phyloP scores from a whole-genome alignment of 805 yeast genomes.

The Scheffersomyces coipomensis region DNA sequence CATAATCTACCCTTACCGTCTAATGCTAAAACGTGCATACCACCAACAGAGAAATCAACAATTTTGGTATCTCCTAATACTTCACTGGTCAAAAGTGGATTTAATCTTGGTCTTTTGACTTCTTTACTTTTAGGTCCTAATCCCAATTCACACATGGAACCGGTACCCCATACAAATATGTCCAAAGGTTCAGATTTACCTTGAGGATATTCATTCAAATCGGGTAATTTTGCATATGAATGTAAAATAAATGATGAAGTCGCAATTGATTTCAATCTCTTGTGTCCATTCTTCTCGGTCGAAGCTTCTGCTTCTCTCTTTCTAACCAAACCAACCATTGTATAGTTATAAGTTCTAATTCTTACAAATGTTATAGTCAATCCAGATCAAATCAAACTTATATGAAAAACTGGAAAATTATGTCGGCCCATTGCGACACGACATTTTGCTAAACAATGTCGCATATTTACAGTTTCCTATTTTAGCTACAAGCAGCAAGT shows the following conservation, averaged over 20 bases:
- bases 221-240: conserved; percentile 47
- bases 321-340: conserved; percentile 47
- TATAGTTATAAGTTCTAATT: too few relatives aligned
- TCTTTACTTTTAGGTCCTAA: conserved; percentile 94
- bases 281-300: conserved; percentile 19
- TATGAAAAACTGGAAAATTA: too few relatives aligned
- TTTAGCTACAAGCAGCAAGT: too few relatives aligned
- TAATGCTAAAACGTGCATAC: conserved; percentile 88
- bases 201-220: conserved; percentile 40
- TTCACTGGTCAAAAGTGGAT: conserved; percentile 66
- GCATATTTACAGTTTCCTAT: too few relatives aligned
- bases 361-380: too few relatives aligned
- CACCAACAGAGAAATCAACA: conserved; percentile 91
- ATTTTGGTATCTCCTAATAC: conserved; percentile 52
- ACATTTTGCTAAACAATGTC: too few relatives aligned
- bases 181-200: conserved; percentile 55
- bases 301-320: conserved; percentile 20
- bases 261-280: conserved; percentile 18
- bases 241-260: conserved; percentile 46
- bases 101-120: conserved; percentile 93
- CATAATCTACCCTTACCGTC: conserved; percentile 78
- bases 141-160: conserved; percentile 96
- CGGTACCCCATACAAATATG: conserved; percentile 92
- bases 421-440: too few relatives aligned
- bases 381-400: too few relatives aligned